Evolutionary conservation across 2,329 filamentous ascomycete genomes (phyloP).

Genomic region (Fusarium chaquense): DNA sequence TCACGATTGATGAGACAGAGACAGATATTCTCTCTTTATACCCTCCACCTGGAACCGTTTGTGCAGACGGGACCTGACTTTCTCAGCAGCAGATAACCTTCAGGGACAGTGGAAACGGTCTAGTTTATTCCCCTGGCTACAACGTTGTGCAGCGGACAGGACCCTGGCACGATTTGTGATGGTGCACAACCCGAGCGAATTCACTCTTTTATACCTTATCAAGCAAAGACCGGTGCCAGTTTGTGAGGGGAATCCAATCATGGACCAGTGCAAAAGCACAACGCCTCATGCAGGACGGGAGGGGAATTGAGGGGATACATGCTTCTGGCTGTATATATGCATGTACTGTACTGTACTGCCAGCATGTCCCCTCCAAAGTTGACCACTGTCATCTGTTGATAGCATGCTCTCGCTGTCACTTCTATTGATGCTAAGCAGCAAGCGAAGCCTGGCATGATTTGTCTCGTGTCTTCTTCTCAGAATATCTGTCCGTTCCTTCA

Average conservation of each 20-base stretch:
- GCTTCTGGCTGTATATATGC: slow-evolving; percentile 5
- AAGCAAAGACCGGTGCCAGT: slow-evolving; percentile 31
- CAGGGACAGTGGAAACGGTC: slow-evolving; percentile 31
- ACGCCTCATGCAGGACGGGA: slow-evolving; percentile 38
- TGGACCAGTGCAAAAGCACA: slow-evolving; percentile 30
- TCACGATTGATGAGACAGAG: slow-evolving; percentile 23
- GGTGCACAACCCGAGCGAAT: slow-evolving; percentile 35
- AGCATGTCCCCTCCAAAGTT: slow-evolving; percentile 16
- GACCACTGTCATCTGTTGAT: not conserved
- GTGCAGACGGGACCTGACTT: slow-evolving; percentile 29
- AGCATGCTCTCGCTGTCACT: not conserved
- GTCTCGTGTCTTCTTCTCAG: slow-evolving; percentile 11
- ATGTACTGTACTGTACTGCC: slow-evolving; percentile 5
- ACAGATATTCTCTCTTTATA: slow-evolving; percentile 6
- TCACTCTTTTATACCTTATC: slow-evolving; percentile 40
- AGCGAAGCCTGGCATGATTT: slow-evolving; percentile 11
- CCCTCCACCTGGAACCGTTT: slow-evolving; percentile 11
- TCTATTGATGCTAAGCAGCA: not conserved
- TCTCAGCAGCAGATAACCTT: slow-evolving; percentile 19
- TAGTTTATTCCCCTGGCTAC: slow-evolving; percentile 34
- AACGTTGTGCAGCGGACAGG: slow-evolving; percentile 37
- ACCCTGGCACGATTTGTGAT: slow-evolving; percentile 36
- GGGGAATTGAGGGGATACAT: slow-evolving; percentile 36
- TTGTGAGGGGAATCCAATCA: slow-evolving; percentile 38
- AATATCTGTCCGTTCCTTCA: slow-evolving; percentile 25